Conservation (phyloP, 495 filamentous ascomycete species). For the Hypoxylon perforatum region DNA sequence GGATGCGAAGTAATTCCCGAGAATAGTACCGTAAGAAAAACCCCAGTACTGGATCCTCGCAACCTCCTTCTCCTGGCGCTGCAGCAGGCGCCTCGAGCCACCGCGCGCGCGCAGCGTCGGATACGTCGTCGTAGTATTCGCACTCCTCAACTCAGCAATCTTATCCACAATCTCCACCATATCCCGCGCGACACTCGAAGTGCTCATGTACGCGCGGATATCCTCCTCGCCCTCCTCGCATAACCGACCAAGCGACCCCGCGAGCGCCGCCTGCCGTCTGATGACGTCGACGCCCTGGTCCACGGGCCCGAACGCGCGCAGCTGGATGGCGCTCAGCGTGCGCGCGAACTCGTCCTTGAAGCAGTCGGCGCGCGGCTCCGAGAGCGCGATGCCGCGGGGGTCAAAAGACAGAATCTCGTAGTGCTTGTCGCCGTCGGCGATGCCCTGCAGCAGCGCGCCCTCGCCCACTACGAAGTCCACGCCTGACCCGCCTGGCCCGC, state of each 20-base stretch:
- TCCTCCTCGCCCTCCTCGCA: slow-evolving; percentile 26
- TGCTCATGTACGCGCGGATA: slow-evolving; percentile 33
- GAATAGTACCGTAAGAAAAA: slow-evolving; percentile 69
- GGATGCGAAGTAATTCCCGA: slow-evolving; percentile 63
- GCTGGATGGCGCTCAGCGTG: slow-evolving; percentile 10
- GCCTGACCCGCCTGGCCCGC: slow-evolving; percentile 36
- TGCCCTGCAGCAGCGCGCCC: slow-evolving; percentile 24
- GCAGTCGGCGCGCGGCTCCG: slow-evolving; percentile 52
- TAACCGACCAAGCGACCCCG: slow-evolving; percentile 32
- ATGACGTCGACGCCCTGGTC: slow-evolving; percentile 32
- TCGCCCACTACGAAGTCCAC: slow-evolving; percentile 43
- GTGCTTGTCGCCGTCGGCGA: slow-evolving; percentile 36
- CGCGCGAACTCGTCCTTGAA: slow-evolving; percentile 48
- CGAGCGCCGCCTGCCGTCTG: slow-evolving; percentile 41
- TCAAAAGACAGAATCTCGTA: slow-evolving; percentile 58
- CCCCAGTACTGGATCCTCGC: slow-evolving; percentile 66
- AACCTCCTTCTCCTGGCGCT: slow-evolving; percentile 18
- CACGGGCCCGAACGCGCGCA: slow-evolving; percentile 30
- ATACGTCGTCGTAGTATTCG: slow-evolving; percentile 9
- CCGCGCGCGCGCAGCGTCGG: slow-evolving; percentile 3
- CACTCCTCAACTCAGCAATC: slow-evolving; percentile 43
- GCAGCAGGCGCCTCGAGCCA: not conserved
- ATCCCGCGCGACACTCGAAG: slow-evolving; percentile 51
- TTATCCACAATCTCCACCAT: slow-evolving; percentile 57
- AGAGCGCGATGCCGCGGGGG: slow-evolving; percentile 54